These are phyloP conservation scores for Elaeis guineensis DNA, from an alignment of 176 grass and related monocot genomes.

Conservation along the genomic window DNA sequence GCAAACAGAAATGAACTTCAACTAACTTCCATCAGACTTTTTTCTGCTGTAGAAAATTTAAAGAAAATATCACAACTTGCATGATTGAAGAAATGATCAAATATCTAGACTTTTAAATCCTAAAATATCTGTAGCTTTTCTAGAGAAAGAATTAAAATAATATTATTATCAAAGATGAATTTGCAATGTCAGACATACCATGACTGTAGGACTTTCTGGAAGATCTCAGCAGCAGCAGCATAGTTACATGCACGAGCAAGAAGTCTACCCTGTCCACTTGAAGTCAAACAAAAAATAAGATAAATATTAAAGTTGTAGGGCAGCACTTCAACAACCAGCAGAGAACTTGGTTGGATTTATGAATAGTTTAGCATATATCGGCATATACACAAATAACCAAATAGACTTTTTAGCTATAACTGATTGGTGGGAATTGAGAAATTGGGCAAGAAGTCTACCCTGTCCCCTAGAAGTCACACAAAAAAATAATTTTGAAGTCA, in stretches of 20 bases:
- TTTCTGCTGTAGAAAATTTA: too few species aligned
- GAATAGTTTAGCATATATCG: neutral
- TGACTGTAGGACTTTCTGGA: constrained; percentile 69
- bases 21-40: too few species aligned
- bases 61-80: too few species aligned
- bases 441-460: constrained; percentile 75
- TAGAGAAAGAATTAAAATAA: neutral
- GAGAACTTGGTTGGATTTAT: constrained; percentile 5
- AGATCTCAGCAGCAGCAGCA: constrained; percentile 60
- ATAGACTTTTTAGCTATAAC: too few species aligned
- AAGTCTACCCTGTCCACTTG: constrained; percentile 97
- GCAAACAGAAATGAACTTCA: too few species aligned
- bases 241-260: constrained; percentile 72
- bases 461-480: constrained; percentile 84
- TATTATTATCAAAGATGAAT: constrained; percentile 11
- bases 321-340: neutral
- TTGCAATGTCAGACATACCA: constrained; percentile 44
- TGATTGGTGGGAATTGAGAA: too few species aligned
- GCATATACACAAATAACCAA: too few species aligned
- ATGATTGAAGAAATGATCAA: too few species aligned
- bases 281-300: constrained; percentile 60
- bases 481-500: constrained; percentile 27
- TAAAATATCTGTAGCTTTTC: too few species aligned
- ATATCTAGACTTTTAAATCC: too few species aligned
- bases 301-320: constrained; percentile 15